These are phyloP conservation scores for Gyromitra esculenta DNA, from an alignment of 2,329 filamentous ascomycete genomes.

Conservation along the genomic window DNA sequence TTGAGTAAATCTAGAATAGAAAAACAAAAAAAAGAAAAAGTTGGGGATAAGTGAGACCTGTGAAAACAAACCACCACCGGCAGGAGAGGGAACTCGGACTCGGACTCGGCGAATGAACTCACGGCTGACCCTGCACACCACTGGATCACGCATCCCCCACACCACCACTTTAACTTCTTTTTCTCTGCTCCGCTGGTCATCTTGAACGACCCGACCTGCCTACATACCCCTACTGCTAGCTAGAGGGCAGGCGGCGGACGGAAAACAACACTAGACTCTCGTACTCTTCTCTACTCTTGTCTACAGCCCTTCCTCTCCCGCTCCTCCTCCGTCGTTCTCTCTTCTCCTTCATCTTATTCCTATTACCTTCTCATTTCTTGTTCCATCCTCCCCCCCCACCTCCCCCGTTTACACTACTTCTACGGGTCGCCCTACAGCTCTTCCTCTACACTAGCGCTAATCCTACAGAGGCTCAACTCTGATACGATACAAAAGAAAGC, in stretches of 20 bases:
- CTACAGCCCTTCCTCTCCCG: slow-evolving; percentile 25
- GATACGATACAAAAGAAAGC: slow-evolving; percentile 29
- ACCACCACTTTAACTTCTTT: slow-evolving; percentile 42
- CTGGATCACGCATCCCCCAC: slow-evolving; percentile 35
- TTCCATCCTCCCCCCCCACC: neutral
- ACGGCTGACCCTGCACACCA: slow-evolving; percentile 40
- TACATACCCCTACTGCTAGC: slow-evolving; percentile 26
- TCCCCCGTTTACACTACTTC: slow-evolving; percentile 37
- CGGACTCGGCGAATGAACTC: slow-evolving; percentile 37
- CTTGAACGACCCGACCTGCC: slow-evolving; percentile 41
- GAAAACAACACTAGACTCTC: neutral
- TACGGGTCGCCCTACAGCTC: slow-evolving; percentile 44
- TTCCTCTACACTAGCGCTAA: slow-evolving; percentile 39
- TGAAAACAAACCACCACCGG: slow-evolving; percentile 38
- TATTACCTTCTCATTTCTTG: slow-evolving; percentile 46
- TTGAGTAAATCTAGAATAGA: slow-evolving; percentile 2
- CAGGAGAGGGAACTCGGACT: slow-evolving; percentile 13
- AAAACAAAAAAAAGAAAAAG: slow-evolving; percentile 40
- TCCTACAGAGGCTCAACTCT: slow-evolving; percentile 25
- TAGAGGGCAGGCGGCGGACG: neutral
- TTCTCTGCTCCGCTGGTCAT: slow-evolving; percentile 49
- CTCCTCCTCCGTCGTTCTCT: slow-evolving; percentile 25
- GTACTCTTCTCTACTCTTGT: slow-evolving; percentile 24
- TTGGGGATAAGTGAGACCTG: slow-evolving; percentile 44
- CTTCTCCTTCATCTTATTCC: slow-evolving; percentile 36